Base-by-base conservation (phyloP, 805 yeast species). In the Candida arabinofermentans region DNA sequence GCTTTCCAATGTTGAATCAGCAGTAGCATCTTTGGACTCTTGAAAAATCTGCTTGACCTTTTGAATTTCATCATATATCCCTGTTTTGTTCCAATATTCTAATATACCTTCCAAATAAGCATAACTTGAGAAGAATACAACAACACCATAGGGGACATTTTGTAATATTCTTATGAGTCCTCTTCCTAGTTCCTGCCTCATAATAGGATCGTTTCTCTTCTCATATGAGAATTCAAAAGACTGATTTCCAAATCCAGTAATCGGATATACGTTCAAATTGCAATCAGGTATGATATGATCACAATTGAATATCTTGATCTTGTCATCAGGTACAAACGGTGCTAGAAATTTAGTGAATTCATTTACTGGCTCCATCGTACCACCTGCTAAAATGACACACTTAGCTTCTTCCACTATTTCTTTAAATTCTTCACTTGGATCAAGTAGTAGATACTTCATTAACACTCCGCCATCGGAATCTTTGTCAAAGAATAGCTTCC, bases 341-440 rank as follows among this genome's bases (percentile, higher is more conserved):
- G 86, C 77, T 27, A 89, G 62, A 47, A 72, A 76, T n/a, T 77
- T 67, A 5, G 73, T 62, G 57, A 81, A 85, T 49, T 90, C 96
- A n/a, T 69, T 55, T 26, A 81, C 69, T 0, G 97, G 97, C 56
- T 86, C 91, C 96, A 89, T 87, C 0, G 98, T 90, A 12, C 98
- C 98, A 27, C 98, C 98, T 2, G 96, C 93, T 3, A 90, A 58
- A 2, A 91, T 67, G 0, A 90, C 83, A 59, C 90, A 82, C 48
- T 71, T 71, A 0, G 88, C 71, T 12, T 77, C 74, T 3, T 78
- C 77, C 0, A 86, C 77, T 3, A 91, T 69, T 2, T 80, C 81
- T 40, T 71, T 67, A 56, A 90, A 87, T 3, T 77, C 68, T 36
- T 75, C 77, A 41, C 87, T 79, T 3, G 96, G 95, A 54, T 89